These are phyloP conservation scores for Pouteria glomerata DNA, from an alignment of 148 eudicot genomes.

Conservation along the genomic window DNA sequence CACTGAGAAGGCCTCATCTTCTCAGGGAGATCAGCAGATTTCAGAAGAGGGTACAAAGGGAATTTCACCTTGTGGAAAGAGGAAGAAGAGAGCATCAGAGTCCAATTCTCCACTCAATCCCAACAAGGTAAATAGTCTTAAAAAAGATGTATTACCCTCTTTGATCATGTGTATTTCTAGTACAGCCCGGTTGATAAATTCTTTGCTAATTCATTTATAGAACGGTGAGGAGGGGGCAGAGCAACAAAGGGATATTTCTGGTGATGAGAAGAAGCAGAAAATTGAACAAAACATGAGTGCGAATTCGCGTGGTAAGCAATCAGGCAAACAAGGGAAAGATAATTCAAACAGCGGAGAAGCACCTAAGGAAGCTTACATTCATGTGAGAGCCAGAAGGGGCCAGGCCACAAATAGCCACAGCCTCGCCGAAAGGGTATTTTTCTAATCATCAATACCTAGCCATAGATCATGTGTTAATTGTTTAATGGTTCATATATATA, in stretches of 20 bases:
- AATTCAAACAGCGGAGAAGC: slow-evolving; percentile 48
- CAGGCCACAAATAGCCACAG: slow-evolving; percentile 98
- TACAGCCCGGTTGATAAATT: slow-evolving; percentile 12
- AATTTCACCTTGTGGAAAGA: slow-evolving; percentile 52
- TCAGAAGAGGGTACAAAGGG: slow-evolving; percentile 38
- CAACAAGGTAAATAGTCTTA: slow-evolving; percentile 39
- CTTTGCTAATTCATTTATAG: slow-evolving; percentile 29
- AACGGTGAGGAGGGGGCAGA: slow-evolving; percentile 45
- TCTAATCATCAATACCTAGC: neutral
- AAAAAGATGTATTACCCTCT: neutral
- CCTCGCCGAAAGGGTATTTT: slow-evolving; percentile 91
- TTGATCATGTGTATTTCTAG: slow-evolving; percentile 7
- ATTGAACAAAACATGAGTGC: slow-evolving; percentile 26
- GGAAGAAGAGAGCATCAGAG: slow-evolving; percentile 53
- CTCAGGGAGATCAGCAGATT: slow-evolving; percentile 34
- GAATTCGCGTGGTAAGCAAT: slow-evolving; percentile 44
- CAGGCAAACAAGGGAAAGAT: slow-evolving; percentile 60
- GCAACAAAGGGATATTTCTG: slow-evolving; percentile 39
- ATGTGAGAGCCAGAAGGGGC: slow-evolving; percentile 91
- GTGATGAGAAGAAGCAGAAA: slow-evolving; percentile 54
- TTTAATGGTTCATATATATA: too few species aligned
- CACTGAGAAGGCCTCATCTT: slow-evolving; percentile 12
- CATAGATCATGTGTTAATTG: neutral
- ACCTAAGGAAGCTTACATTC: slow-evolving; percentile 70
- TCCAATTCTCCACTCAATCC: slow-evolving; percentile 35